Conservation (phyloP, 257 asterid genomes). For the Solanum dulcamara region DNA sequence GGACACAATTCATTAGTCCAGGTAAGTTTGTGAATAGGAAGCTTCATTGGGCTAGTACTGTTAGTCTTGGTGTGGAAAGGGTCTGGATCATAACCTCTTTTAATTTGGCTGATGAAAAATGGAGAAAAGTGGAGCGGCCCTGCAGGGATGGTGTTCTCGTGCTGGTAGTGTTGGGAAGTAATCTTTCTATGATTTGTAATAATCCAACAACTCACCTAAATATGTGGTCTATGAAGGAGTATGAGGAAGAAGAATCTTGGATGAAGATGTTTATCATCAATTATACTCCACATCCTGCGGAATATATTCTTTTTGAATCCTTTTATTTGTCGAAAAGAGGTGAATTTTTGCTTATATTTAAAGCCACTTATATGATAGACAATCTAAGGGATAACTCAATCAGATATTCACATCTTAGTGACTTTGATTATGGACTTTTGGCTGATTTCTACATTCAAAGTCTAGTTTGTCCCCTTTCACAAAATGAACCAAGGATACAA, state of each 20-base stretch:
- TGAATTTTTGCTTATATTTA: neutral
- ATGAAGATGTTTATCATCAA: neutral
- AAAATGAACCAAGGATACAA: neutral
- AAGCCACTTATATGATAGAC: neutral
- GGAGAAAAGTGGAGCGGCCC: neutral
- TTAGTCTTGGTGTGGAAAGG: neutral
- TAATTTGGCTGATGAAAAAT: neutral
- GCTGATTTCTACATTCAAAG: neutral
- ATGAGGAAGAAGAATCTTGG: neutral
- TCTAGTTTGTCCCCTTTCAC: neutral
- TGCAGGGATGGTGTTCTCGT: neutral
- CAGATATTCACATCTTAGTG: too few species aligned
- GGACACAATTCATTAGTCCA: neutral
- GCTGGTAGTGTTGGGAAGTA: neutral
- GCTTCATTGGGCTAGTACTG: neutral
- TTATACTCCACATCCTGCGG: too few species aligned
- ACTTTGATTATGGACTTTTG: neutral
- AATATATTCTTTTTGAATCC: neutral
- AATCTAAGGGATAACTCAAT: neutral
- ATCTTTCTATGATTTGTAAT: neutral
- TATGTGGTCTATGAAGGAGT: neutral
- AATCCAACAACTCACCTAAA: neutral
- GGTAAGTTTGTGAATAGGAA: neutral
- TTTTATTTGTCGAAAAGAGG: neutral
- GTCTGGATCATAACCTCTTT: neutral